phyloP scores from a whole-genome alignment of 768 basidiomycete species.

The Coprinopsis marcescibilis region DNA sequence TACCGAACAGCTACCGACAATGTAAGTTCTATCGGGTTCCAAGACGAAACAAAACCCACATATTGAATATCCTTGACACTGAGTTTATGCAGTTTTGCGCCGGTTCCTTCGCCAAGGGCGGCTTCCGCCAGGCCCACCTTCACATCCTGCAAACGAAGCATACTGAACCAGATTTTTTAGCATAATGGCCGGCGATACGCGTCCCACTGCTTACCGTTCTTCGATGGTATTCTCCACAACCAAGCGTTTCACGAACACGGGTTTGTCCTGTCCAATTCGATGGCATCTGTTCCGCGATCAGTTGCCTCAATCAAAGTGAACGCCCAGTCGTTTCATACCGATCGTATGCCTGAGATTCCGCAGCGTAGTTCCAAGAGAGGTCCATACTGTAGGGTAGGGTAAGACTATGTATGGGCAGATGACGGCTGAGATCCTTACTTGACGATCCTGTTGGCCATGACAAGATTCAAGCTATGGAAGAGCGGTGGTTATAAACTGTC shows the following conservation, averaged over 20 bases:
- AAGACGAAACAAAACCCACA: slow-evolving; percentile 17
- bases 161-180: slow-evolving; percentile 29
- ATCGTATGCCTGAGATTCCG: slow-evolving; percentile 63
- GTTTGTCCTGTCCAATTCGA: slow-evolving; percentile 65
- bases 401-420: neutral
- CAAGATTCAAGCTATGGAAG: slow-evolving; percentile 45
- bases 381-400: slow-evolving; percentile 45
- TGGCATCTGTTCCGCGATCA: slow-evolving; percentile 43
- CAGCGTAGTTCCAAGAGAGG: slow-evolving; percentile 68
- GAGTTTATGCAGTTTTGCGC: slow-evolving; percentile 54
- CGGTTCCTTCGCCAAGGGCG: slow-evolving; percentile 63
- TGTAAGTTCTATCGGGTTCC: neutral
- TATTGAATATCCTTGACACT: slow-evolving; percentile 66
- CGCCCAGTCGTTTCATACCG: slow-evolving; percentile 18
- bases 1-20: slow-evolving; percentile 1
- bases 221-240: slow-evolving; percentile 68
- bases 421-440: slow-evolving; percentile 36
- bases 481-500: neutral
- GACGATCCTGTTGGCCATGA: slow-evolving; percentile 62
- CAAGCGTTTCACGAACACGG: slow-evolving; percentile 61
- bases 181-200: neutral
- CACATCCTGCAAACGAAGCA: slow-evolving; percentile 64
- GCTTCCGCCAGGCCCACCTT: slow-evolving; percentile 66
- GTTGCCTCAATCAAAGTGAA: slow-evolving; percentile 20
- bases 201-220: slow-evolving; percentile 58